Conservation (phyloP, 441 rosid species). For the Euphorbia schlechtendalii region DNA sequence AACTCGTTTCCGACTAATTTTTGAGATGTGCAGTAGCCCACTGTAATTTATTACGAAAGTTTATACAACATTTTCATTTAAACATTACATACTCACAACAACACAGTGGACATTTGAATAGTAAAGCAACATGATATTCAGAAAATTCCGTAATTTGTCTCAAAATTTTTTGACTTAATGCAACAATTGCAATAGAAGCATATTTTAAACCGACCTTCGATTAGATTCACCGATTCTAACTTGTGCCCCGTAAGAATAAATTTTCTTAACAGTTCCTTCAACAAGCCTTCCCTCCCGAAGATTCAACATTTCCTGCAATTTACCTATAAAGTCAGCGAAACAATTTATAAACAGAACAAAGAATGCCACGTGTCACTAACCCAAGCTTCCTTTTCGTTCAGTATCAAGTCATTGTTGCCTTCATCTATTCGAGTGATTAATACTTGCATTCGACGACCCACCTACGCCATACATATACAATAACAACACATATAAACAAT, state of each 20-base stretch:
- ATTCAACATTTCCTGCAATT: slow-evolving; percentile 62
- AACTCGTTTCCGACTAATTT: slow-evolving; percentile 46
- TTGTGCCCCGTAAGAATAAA: slow-evolving; percentile 86
- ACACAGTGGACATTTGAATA: neutral
- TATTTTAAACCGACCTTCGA: slow-evolving; percentile 51
- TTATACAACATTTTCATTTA: slow-evolving; percentile 6
- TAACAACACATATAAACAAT: neutral
- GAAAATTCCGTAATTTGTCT: slow-evolving; percentile 3
- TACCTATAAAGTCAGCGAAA: slow-evolving; percentile 13
- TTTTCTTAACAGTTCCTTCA: slow-evolving; percentile 72
- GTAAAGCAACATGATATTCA: neutral
- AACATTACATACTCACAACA: neutral
- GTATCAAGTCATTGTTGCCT: slow-evolving; percentile 66
- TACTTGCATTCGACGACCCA: slow-evolving; percentile 51
- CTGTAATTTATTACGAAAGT: slow-evolving; percentile 29
- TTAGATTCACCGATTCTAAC: slow-evolving; percentile 67
- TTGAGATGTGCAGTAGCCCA: slow-evolving; percentile 86
- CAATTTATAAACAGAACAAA: neutral
- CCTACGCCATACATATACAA: slow-evolving; percentile 33
- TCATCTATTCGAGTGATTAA: slow-evolving; percentile 58
- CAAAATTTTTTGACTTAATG: neutral
- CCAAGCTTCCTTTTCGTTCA: slow-evolving; percentile 85
- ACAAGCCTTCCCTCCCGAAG: slow-evolving; percentile 82
- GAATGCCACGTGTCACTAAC: slow-evolving; percentile 31
- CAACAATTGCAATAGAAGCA: slow-evolving; percentile 4